phyloP scores from a whole-genome alignment of 2,329 filamentous ascomycete genomes.

The Colletotrichum sansevieriae region DNA sequence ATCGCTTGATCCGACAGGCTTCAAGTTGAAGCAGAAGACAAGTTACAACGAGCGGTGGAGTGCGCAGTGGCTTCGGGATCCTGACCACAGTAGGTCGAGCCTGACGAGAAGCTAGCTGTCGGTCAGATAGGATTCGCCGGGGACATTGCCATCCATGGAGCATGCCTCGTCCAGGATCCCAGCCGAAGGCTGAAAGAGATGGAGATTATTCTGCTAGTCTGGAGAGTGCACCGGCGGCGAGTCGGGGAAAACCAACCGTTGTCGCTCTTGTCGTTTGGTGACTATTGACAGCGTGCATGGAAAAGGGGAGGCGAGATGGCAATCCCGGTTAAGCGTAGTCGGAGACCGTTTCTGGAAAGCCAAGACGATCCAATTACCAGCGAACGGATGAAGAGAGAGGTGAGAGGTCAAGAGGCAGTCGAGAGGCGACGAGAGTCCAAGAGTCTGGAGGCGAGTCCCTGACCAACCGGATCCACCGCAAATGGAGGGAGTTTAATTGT shows the following conservation, averaged over 20 bases:
- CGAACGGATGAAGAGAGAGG: not conserved
- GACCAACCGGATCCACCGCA: constrained; percentile 36
- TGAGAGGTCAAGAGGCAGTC: not conserved
- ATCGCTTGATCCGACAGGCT: not conserved
- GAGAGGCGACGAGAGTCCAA: constrained; percentile 6
- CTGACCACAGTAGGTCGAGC: constrained; percentile 13
- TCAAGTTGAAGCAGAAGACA: not conserved
- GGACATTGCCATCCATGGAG: not conserved
- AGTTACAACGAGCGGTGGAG: constrained; percentile 3
- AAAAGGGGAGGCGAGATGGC: constrained; percentile 39
- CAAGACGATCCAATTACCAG: constrained; percentile 28
- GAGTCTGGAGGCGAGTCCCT: constrained; percentile 22
- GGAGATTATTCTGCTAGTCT: constrained; percentile 13
- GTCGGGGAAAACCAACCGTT: constrained; percentile 17
- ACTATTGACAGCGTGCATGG: constrained; percentile 18
- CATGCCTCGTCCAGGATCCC: no score
- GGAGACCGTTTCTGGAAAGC: constrained; percentile 19
- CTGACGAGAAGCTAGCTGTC: not conserved
- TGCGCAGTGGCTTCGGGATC: not conserved
- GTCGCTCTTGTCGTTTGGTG: not conserved
- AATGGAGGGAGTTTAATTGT: constrained; percentile 27
- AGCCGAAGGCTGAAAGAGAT: not conserved
- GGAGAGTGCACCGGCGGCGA: constrained; percentile 12
- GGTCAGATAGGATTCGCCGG: constrained; percentile 10
- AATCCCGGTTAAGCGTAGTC: constrained; percentile 35